Conservation (phyloP, 169 alveolate species). For the Besnoitia besnoiti region DNA sequence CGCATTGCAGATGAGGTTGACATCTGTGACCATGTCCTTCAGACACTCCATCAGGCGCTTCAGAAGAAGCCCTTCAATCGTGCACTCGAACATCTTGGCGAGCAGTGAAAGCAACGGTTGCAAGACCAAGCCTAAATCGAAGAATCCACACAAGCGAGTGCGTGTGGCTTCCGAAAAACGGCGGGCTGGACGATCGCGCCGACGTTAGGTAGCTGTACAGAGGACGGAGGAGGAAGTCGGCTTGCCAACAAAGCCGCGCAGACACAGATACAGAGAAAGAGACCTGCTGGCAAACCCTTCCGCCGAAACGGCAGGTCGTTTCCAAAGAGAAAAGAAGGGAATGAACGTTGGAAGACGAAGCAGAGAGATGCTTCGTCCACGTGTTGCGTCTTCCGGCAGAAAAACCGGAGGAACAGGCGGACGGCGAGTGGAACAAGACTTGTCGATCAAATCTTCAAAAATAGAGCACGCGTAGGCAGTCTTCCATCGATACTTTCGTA, state of each 20-base stretch:
- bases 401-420: no score
- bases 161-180: background rate
- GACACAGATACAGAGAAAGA: no score
- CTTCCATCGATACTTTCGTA: no score
- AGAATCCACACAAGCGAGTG: background rate
- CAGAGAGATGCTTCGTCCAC: no score
- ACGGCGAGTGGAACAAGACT: no score
- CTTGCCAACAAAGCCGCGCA: background rate
- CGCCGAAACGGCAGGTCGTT: no score
- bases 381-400: no score
- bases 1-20: slow-evolving; percentile 94
- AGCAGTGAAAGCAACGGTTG: background rate
- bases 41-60: slow-evolving; percentile 78
- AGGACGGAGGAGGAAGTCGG: background rate
- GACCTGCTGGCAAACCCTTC: no score
- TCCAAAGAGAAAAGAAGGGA: no score
- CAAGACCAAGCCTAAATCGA: background rate
- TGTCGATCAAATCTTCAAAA: no score
- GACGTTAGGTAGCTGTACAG: background rate
- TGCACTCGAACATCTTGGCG: slow-evolving; percentile 67
- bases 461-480: no score
- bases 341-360: no score
- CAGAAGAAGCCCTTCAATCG: slow-evolving; percentile 61
- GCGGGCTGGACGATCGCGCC: background rate
- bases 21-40: slow-evolving; percentile 96